Base-by-base conservation (phyloP, 257 asterid genomes). In the Ilex asprella region DNA sequence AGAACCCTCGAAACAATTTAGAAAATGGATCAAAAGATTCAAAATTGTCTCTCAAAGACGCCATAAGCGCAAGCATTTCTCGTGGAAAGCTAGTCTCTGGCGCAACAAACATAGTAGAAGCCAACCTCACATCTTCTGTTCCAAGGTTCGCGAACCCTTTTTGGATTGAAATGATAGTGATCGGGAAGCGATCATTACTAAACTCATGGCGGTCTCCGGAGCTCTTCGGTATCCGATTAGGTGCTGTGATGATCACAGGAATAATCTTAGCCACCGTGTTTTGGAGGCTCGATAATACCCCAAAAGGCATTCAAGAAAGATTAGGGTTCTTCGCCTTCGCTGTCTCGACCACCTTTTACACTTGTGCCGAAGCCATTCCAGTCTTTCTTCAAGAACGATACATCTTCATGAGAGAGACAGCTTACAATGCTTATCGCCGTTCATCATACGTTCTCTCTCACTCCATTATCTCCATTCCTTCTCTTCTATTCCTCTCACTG, bases 321-420 rank as follows among this genome's bases (percentile, higher is more conserved):
- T 16, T 84, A 32, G 87, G 90, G 2, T 84, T 84, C 59, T 78
- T 84, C 58, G 78, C 87, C 39, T 84, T 81, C 15, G 87, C 90
- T 6, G 76, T 84, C 85, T 84, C 90, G 31, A 78, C 85, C 1
- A 81, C 83, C 0, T 84, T 81, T 80, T 84, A 81, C 85, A 84
- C 85, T 0, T 84, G 90, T 30, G 87, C 90, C 0, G 90, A 84
- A 51, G 86, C 90, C 11, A 67, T 84, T 1, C 90, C 87, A 0
- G 80, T 76, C 3, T 81, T 84, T 29, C 82, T 84, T 58, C 76
- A 71, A 12, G 82, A 84, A 44, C 52, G 90, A 2, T 76, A 76
- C 73, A 84, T 84, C 21, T 84, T 84, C 87, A 70, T 79, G 80
- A 65, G 90, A 9, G 90, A 84, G 30, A 84, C 90, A 0, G 79